Evolutionary conservation across 805 yeast genomes (phyloP), one percentile per base, ranked within the genome.

Genomic region (Lipomyces starkeyi): DNA sequence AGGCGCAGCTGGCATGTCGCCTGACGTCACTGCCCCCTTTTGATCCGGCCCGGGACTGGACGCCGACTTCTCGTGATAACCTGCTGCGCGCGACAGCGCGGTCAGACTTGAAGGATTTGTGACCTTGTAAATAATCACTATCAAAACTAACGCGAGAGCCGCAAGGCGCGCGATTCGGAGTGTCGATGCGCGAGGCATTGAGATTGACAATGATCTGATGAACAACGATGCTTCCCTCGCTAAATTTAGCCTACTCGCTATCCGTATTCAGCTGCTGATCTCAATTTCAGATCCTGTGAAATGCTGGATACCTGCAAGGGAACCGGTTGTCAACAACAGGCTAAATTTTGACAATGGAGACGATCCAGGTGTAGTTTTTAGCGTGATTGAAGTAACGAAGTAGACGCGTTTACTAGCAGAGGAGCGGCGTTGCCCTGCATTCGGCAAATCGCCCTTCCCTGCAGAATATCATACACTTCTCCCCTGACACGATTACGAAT

Each of bases 101-200:
- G 56, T 27, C 57, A 63, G 27, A 14, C 56, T 61, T n/a, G 66
- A 25, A 11, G 71, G 65, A 25, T 52, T 58, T 13, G 71, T 25
- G 56, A 67, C 25, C 57, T 70, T 70, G 62, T 56, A 64, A 25
- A 68, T 37, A 20, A 70, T 47, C 17, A 70, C 35, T 17, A 66
- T 47, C 14, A 69, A 34, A 9, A 66, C 64, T 14, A 57, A 14
- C 34, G 65, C 70, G n/a, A 70, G 35, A 17, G 57, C 29, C 27
- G 58, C 57, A 14, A 65, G 43, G 35, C 73, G 71, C 66, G 61
- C 58, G 32, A 69, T 40, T 60, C 73, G 65, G 53, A 55, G 40
- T 5, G 65, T 47, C 20, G 71, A 64, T 8, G 69, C 61, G 29
- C 72, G 66, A 34, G 67, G 67, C 67, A 64, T 64, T 5, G 13